These are phyloP conservation scores for Entonaema liquescens DNA, from an alignment of 495 filamentous ascomycete genomes.

Conservation along the genomic window DNA sequence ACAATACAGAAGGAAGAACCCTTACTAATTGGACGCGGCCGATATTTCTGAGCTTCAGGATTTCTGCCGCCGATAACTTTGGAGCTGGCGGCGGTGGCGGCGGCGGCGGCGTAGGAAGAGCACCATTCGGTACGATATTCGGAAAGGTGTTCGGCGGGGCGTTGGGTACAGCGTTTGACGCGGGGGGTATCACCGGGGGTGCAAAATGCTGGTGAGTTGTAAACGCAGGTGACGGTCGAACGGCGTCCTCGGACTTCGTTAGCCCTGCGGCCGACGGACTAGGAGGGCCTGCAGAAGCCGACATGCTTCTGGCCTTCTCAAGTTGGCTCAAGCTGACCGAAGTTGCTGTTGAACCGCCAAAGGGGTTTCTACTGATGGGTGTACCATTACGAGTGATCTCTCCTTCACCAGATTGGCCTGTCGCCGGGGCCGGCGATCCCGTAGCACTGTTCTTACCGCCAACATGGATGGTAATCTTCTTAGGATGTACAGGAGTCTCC, in stretches of 20 bases:
- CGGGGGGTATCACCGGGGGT: conserved; percentile 36
- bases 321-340: conserved; percentile 45
- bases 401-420: conserved; percentile 51
- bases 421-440: conserved; percentile 64
- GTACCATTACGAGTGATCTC: conserved; percentile 45
- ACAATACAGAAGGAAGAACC: conserved; percentile 1
- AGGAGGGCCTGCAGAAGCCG: conserved; percentile 57
- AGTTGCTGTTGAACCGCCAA: conserved; percentile 39
- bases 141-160: not conserved
- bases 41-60: conserved; percentile 44
- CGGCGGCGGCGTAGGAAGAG: conserved; percentile 34
- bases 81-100: conserved; percentile 34
- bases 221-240: conserved; percentile 51
- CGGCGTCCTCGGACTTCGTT: conserved; percentile 56
- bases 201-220: conserved; percentile 42
- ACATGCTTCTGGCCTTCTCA: conserved; percentile 56
- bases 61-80: conserved; percentile 34
- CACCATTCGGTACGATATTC: conserved; percentile 47
- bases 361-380: conserved; percentile 36
- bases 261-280: conserved; percentile 52
- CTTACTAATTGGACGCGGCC: conserved; percentile 38
- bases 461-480: conserved; percentile 66
- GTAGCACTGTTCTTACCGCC: conserved; percentile 58
- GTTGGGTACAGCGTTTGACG: conserved; percentile 46
- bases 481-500: conserved; percentile 50